Base-by-base conservation (phyloP, 805 yeast genomes). In the Saccharomycopsis microspora region DNA sequence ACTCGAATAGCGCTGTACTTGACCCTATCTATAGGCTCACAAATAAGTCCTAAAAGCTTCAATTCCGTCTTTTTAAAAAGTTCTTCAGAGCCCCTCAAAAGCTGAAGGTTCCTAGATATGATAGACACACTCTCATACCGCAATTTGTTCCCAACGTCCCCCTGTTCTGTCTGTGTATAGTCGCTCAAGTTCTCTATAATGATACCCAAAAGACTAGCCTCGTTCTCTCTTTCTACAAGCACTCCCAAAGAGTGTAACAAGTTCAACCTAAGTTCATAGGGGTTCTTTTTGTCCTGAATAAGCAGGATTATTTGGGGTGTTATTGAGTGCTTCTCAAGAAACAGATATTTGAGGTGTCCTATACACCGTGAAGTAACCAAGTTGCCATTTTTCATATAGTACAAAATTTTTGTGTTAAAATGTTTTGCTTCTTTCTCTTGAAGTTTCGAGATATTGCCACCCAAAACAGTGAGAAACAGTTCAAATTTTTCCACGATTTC, bases 71-170 rank as follows among this genome's bases (percentile, higher is more conserved):
- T 46, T 41, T 38, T 7, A 42, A 9, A 39, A n/a, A 59, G 43
- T 6, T 35, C 47, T 9, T 35, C 33, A 32, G n/a, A 40, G 2
- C 2, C 39, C 36, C 42, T 47, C 38, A 62, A 57, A 19, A 31
- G 30, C 0, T 44, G 43, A 3, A 56, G 37, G 52, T 72, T 68
- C 1, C 54, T 39, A 0, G 52, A 45, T 0, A 80, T 60, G 3
- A 78, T 56, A 4, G 55, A 36, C 2, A 83, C 59, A 1, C 80
- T 67, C 0, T 80, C 70, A 1, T 59, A 53, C 42, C 97, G 66
- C 1, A 87, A 74, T 56, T 78, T 73, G 42, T 85, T 76, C 2
- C 97, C 97, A n/a, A 88, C 89, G 64, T 89, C 97, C 6, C 97
- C 97, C 57, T 85, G 83, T 31, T 76, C 76, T 0, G 90, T 84